These are phyloP conservation scores for Paraphoma chrysanthemicola DNA, from an alignment of 2,329 filamentous ascomycete genomes.

Conservation along the genomic window DNA sequence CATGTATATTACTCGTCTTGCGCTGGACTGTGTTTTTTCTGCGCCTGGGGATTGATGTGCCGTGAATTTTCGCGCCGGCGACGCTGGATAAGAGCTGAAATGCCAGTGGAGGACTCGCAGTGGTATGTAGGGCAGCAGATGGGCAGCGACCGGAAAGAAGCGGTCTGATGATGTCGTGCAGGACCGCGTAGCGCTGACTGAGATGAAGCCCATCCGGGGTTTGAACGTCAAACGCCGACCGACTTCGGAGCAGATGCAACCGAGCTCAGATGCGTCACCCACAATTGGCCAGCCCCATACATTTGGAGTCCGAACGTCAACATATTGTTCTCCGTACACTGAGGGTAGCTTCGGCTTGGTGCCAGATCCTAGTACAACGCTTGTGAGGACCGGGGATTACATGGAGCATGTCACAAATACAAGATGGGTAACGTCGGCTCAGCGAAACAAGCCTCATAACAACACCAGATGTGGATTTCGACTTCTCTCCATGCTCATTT, in stretches of 20 bases:
- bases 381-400: not conserved
- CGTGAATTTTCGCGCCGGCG: not conserved
- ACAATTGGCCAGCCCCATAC: constrained; percentile 8
- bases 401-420: not conserved
- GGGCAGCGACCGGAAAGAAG: constrained; percentile 3
- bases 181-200: constrained; percentile 10
- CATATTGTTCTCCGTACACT: not conserved
- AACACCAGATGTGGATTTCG: not conserved
- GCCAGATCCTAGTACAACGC: not conserved
- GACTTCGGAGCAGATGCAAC: constrained; percentile 22
- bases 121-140: not conserved
- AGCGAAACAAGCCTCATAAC: not conserved
- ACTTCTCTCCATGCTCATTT: not conserved
- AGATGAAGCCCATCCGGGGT: not conserved
- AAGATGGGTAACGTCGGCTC: constrained; percentile 7
- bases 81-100: not conserved
- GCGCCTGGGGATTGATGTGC: not conserved
- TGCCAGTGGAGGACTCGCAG: not conserved
- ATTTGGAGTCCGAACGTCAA: not conserved
- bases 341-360: constrained; percentile 8
- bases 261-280: constrained; percentile 7
- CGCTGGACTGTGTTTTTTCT: not conserved
- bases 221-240: constrained; percentile 19
- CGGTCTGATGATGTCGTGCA: constrained; percentile 6
- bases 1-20: constrained; percentile 29